These are phyloP conservation scores for Fusarium napiforme DNA, from an alignment of 2,329 filamentous ascomycete genomes.

Conservation along the genomic window DNA sequence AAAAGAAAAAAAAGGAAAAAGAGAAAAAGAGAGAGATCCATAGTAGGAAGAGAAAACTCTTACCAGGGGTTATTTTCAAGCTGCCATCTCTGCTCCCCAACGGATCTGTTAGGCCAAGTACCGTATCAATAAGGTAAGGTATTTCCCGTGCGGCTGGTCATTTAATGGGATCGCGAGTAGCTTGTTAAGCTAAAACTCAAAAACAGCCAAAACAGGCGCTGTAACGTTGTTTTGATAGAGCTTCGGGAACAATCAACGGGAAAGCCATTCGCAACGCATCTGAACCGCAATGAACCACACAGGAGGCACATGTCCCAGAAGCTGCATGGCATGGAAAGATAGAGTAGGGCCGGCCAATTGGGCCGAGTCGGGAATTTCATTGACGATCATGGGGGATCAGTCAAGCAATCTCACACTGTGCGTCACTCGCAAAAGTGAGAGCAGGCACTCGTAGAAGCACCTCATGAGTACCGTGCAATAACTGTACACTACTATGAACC, in stretches of 20 bases:
- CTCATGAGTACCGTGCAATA: not conserved
- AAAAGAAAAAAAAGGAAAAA: not conserved
- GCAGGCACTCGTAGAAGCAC: conserved; percentile 9
- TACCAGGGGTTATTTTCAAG: conserved; percentile 18
- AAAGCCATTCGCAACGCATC: conserved; percentile 17
- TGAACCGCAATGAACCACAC: not conserved
- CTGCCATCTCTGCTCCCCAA: not conserved
- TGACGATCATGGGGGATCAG: conserved; percentile 3
- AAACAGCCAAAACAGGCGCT: conserved; percentile 1
- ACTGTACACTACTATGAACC: conserved; percentile 10
- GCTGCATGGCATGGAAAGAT: conserved; percentile 23
- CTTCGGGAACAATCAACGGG: conserved; percentile 8
- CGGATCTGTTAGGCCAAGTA: not conserved
- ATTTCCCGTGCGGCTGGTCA: conserved; percentile 20
- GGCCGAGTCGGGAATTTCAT: conserved; percentile 38
- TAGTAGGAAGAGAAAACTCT: not conserved
- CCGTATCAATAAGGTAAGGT: not conserved
- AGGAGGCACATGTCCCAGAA: conserved; percentile 2
- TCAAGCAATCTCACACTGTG: conserved; percentile 33
- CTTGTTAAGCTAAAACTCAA: not conserved
- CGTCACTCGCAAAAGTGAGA: not conserved
- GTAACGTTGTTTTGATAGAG: conserved; percentile 27
- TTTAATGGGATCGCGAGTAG: not conserved
- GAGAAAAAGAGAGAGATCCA: not conserved
- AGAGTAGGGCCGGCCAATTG: conserved; percentile 44